Base-by-base conservation (phyloP, 345 rosid genomes). In the Cardamine resedifolia region DNA sequence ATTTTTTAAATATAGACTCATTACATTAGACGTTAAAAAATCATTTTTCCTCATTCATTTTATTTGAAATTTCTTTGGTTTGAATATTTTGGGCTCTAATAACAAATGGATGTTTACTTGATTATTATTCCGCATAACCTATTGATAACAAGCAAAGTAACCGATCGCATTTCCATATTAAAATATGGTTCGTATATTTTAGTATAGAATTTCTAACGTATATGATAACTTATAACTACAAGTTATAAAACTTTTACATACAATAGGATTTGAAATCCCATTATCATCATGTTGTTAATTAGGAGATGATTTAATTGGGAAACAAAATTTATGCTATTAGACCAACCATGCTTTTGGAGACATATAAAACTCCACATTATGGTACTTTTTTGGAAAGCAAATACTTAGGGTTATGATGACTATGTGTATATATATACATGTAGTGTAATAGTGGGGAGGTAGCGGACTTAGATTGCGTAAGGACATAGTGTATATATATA, bases 381-480 rank as follows among this genome's bases (percentile, higher is more conserved):
- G 45, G 21, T 49, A 70, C 20, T 45, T 14, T 43, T 44, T 5
- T 11, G 20, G 33, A 47, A 58, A 50, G 56, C 31, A 27, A 27
- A 26, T 18, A 18, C 41, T 68, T 55, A 43, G n/a, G 30, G 44
- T 14, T 67, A 36, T 50, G 23, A 44, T 20, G 65, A 20, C 31
- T n/a, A 14, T 39, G 45, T 39, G n/a, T 39, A 38, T n/a, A 19
- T 41, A n/a, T 39, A 38, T n/a, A 19, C 27, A n/a, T 24, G 44
- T 58, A 34, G 38, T 2, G 38, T 34, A 4, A 70, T 41, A 72
- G 77, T 73, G 71, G 65, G 49, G 57, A 53, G 47, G 63, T 72
- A 52, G 70, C 76, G 27, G 38, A 72, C 27, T 63, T 56, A 27
- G 49, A 12, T 60, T 49, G 30, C 68, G 68, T 38, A 50, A 49